Evolutionary conservation across 2,329 filamentous ascomycete genomes (phyloP).

Genomic region (Colletotrichum destructivum): DNA sequence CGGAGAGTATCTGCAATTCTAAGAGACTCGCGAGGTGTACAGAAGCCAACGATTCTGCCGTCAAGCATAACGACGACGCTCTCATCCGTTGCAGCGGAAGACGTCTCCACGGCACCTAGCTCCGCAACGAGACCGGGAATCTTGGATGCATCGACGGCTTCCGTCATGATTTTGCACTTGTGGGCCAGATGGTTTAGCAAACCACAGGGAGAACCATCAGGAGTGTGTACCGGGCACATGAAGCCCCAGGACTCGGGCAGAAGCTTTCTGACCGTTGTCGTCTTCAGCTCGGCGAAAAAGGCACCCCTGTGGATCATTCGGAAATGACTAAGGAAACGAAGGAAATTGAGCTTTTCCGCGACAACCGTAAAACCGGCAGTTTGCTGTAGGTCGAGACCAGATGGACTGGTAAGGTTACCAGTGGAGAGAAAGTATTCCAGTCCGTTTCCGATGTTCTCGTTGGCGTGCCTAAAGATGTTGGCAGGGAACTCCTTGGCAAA

Average conservation of each 20-base stretch:
- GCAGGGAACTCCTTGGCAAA: constrained; percentile 86
- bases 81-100: constrained; percentile 84
- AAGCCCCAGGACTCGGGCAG: constrained; percentile 98
- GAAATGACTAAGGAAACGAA: constrained; percentile 98
- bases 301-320: constrained; percentile 99
- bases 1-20: constrained; percentile 88
- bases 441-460: constrained; percentile 88
- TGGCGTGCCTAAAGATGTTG: constrained; percentile 84
- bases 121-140: constrained; percentile 82
- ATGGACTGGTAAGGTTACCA: constrained; percentile 91
- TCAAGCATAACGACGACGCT: constrained; percentile 93
- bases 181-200: constrained; percentile 95
- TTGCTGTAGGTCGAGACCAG: constrained; percentile 94
- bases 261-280: constrained; percentile 95
- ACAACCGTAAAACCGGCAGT: constrained; percentile 96
- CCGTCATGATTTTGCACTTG: constrained; percentile 91
- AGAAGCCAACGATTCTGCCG: constrained; percentile 91
- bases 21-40: constrained; percentile 85
- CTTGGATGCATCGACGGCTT: constrained; percentile 79
- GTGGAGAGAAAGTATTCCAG: constrained; percentile 98
- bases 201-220: constrained; percentile 95
- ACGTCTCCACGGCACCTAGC: constrained; percentile 82
- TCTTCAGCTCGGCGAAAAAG: constrained; percentile 98
- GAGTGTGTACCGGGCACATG: constrained; percentile 96
- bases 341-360: constrained; percentile 98